Conservation (phyloP, 306 rosid species). For the Phaseolus lunatus region DNA sequence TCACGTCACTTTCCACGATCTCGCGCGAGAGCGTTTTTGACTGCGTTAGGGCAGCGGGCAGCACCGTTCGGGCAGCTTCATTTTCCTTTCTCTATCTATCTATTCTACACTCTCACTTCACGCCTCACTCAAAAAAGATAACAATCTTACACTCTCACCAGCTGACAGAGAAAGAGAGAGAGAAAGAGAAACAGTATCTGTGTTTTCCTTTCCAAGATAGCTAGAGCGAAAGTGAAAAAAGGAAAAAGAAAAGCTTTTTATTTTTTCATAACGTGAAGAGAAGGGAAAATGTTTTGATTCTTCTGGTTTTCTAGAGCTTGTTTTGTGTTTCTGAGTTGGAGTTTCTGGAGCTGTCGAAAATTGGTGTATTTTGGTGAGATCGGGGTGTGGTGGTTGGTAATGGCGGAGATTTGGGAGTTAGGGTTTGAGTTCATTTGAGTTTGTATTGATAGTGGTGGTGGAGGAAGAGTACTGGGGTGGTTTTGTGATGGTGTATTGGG, state of each 20-base stretch:
- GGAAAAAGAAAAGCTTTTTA: neutral
- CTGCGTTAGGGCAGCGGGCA: slow-evolving; percentile 88
- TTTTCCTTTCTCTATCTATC: slow-evolving; percentile 21
- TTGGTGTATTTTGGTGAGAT: slow-evolving; percentile 57
- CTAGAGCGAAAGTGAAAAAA: slow-evolving; percentile 40
- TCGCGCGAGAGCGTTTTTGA: slow-evolving; percentile 79
- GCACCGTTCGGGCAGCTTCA: slow-evolving; percentile 81
- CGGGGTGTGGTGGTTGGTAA: slow-evolving; percentile 59
- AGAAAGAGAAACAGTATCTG: slow-evolving; percentile 19
- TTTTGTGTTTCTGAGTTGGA: slow-evolving; percentile 29
- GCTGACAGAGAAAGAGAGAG: slow-evolving; percentile 40
- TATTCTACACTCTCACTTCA: slow-evolving; percentile 46
- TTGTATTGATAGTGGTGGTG: slow-evolving; percentile 33
- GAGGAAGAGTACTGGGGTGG: slow-evolving; percentile 29
- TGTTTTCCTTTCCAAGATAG: slow-evolving; percentile 31
- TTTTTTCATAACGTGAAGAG: neutral
- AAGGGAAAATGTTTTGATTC: slow-evolving; percentile 51
- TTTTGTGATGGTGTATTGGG: slow-evolving; percentile 63
- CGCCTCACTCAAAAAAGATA: slow-evolving; percentile 70
- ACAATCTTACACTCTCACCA: slow-evolving; percentile 50
- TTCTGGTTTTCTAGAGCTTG: slow-evolving; percentile 28
- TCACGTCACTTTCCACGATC: slow-evolving; percentile 91
- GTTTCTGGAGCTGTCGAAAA: slow-evolving; percentile 39
- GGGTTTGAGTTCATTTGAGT: slow-evolving; percentile 49
- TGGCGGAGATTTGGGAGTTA: slow-evolving; percentile 63